These are phyloP conservation scores for Suillus discolor DNA, from an alignment of 768 basidiomycete species.

Conservation along the genomic window DNA sequence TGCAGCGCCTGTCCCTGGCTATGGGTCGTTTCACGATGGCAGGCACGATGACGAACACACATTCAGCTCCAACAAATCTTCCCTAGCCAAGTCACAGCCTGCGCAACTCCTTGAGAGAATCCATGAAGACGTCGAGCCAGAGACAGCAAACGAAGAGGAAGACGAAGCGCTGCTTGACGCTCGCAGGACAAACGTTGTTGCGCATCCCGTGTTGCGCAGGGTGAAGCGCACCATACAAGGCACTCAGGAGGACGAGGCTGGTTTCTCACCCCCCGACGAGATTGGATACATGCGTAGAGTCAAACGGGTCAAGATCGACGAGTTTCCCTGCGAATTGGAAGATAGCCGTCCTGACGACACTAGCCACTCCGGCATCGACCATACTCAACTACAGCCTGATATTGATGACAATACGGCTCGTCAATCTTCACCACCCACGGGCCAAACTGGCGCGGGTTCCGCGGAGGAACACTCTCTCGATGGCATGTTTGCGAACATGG, in stretches of 20 bases:
- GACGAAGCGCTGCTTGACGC: background rate
- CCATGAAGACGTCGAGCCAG: conserved; percentile 2
- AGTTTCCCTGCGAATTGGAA: background rate
- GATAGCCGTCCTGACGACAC: background rate
- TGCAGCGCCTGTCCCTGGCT: conserved; percentile 2
- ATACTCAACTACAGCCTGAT: background rate
- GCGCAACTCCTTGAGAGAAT: background rate
- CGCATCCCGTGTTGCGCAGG: conserved; percentile 1
- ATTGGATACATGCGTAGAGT: background rate
- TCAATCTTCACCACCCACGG: background rate
- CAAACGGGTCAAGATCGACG: background rate
- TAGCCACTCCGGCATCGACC: background rate
- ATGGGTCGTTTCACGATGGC: background rate
- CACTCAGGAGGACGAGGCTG: background rate
- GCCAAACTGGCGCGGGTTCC: background rate
- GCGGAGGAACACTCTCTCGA: conserved; percentile 14
- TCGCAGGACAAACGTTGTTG: background rate
- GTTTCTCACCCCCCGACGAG: background rate
- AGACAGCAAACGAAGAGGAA: background rate
- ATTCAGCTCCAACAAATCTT: conserved; percentile 5
- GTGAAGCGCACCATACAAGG: conserved; percentile 2
- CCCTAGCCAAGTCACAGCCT: background rate
- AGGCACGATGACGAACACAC: background rate
- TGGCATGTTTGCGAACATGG: conserved; percentile 23
- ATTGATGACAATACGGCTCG: background rate